These are phyloP conservation scores for Mucor indicus DNA, from an alignment of 371 early-diverging fungal genomes.

Conservation along the genomic window DNA sequence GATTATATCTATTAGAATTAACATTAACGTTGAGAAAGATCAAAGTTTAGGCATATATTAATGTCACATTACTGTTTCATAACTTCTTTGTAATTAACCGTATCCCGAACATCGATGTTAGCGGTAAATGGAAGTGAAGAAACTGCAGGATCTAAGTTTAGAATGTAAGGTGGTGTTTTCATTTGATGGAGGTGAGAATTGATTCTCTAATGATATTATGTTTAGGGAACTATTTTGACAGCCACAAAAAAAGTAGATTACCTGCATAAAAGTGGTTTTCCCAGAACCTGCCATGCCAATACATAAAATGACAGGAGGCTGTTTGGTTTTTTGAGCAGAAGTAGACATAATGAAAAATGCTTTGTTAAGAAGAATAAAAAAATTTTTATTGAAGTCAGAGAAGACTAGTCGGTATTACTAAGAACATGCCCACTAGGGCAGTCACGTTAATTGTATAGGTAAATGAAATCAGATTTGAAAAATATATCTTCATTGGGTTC, in stretches of 20 bases:
- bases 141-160: slow-evolving; percentile 99
- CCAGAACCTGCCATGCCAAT: slow-evolving; percentile 99
- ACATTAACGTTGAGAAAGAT: background rate
- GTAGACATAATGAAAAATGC: background rate
- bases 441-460: too few relatives aligned
- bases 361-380: too few relatives aligned
- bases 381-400: too few relatives aligned
- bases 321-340: slow-evolving; percentile 39
- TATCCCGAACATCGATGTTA: slow-evolving; percentile 98
- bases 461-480: too few relatives aligned
- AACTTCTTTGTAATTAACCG: slow-evolving; percentile 97
- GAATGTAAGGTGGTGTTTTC: slow-evolving; percentile 80
- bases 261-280: slow-evolving; percentile 98
- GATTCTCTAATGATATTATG: slow-evolving; percentile 71
- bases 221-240: too few relatives aligned
- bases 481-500: too few relatives aligned
- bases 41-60: background rate
- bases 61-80: slow-evolving; percentile 86
- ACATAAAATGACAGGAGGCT: slow-evolving; percentile 81
- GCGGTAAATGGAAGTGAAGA: slow-evolving; percentile 88
- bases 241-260: slow-evolving; percentile 27
- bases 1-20: slow-evolving; percentile 66
- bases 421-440: too few relatives aligned
- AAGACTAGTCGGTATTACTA: too few relatives aligned
- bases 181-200: slow-evolving; percentile 82